A percentile compares a stretch with the other conserved stretches of the same genome.
Conservation (phyloP, 768 basidiomycete species). For the Tephrocybe sp. region DNA sequence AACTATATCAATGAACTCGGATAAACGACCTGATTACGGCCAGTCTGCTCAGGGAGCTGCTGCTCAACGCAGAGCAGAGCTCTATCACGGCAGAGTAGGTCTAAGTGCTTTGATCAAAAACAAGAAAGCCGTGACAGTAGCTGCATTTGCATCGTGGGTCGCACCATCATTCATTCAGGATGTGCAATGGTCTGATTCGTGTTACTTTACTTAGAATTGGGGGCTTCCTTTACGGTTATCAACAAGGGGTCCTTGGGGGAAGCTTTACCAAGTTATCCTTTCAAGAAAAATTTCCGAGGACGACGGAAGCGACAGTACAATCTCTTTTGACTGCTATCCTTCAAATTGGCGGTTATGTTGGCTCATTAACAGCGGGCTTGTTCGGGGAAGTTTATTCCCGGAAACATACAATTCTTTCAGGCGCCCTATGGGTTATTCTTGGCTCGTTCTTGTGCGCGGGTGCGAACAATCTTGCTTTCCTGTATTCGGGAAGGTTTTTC, state of each 20-base stretch:
- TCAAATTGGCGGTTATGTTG: constrained; percentile 16
- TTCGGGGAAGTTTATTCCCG: constrained; percentile 17
- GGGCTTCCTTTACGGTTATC: constrained; percentile 18
- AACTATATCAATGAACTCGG: constrained; percentile 3
- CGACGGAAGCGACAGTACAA: constrained; percentile 13
- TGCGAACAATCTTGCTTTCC: constrained; percentile 12
- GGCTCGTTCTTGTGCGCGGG: constrained; percentile 17
- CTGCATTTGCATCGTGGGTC: constrained; percentile 17
- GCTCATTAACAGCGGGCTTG: constrained; percentile 15
- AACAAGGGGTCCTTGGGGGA: constrained; percentile 18
- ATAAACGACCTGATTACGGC: neutral
- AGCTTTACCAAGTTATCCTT: constrained; percentile 15
- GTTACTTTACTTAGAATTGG: constrained; percentile 7
- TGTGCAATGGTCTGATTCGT: neutral
- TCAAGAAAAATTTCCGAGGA: constrained; percentile 11
- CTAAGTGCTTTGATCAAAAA: constrained; percentile 12
- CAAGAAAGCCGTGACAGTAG: constrained; percentile 14
- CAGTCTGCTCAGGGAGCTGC: constrained; percentile 13
- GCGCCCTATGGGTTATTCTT: constrained; percentile 16
- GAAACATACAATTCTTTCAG: constrained; percentile 16
- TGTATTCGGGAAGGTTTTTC: constrained; percentile 18
- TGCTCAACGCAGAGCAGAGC: constrained; percentile 14
- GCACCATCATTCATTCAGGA: neutral
- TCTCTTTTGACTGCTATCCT: constrained; percentile 18
- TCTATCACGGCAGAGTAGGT: constrained; percentile 7